Base-by-base conservation (phyloP, 2,329 filamentous ascomycete genomes). In the Colletotrichum sp. region DNA sequence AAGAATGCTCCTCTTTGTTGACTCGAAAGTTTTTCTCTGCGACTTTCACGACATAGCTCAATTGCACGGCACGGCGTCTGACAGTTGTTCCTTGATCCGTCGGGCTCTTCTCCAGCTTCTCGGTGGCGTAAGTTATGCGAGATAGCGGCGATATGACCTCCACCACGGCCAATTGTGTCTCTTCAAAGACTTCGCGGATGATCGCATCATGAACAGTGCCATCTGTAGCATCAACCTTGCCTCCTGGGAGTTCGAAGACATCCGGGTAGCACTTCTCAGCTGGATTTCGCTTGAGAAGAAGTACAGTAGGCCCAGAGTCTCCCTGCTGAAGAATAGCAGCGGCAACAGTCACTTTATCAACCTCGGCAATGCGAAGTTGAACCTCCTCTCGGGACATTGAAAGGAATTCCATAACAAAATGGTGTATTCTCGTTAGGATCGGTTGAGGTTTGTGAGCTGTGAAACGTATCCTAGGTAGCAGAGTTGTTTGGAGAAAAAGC, bases 381-480 rank as follows among this genome's bases (percentile, higher is more conserved):
- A 44, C 39, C 39, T 44, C 18, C 39, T 0, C 8, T 44, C 16
- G 39, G 39, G 39, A 44, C 39, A 44, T 44, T 44, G 39, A 44
- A 0, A 44, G 39, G 1, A 44, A n/a, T 0, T 44, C 39, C 39
- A 44, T 44, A 8, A n/a, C 16, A 44, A 0, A 10, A 10, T 44
- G 39, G 16, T 0, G 16, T 1, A 5, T 44, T 18, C 16, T 44
- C 39, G 18, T n/a, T 44, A 1, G 16, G 0, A n/a, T 44, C 0
- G 39, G 8, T 0, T 44, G 2, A 10, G 0, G 1, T n/a, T n/a
- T 44, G 39, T 44, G 39, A 0, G 16, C 16, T n/a, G 36, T 44
- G 36, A 0, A 44, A 9, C 39, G 39, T n/a, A 6, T 44, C 2
- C 16, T 2, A 0, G 16, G 39, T n/a, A 3, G 39, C 39, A 44